A percentile compares a stretch with the other conserved stretches of the same genome.
These are phyloP conservation scores for Leccinum pachyderme DNA, from an alignment of 1,284 basidiomycete species.

Conservation along the genomic window DNA sequence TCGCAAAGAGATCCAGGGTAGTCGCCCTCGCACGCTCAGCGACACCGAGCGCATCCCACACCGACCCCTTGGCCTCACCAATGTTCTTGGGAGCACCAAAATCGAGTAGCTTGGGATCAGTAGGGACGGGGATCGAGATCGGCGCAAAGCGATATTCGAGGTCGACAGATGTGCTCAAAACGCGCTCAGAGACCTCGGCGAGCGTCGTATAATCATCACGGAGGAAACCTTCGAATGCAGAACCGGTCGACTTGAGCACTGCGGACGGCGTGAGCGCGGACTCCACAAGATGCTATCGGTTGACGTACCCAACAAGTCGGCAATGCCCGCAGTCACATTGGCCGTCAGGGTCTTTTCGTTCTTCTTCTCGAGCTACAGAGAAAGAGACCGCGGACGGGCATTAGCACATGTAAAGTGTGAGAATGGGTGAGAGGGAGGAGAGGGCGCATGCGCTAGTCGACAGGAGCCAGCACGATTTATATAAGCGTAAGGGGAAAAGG, in stretches of 20 bases:
- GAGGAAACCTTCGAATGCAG: conserved; percentile 81
- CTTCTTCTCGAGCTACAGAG: conserved; percentile 62
- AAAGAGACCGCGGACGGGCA: conserved; percentile 1
- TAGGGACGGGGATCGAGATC: conserved; percentile 45
- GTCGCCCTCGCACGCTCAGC: conserved; percentile 56
- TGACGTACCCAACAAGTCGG: conserved; percentile 72
- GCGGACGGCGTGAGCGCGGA: background rate
- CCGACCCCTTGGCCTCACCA: conserved; percentile 42
- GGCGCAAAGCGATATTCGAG: conserved; percentile 64
- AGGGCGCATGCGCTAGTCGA: background rate
- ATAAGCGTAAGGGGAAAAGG: conserved; percentile 6
- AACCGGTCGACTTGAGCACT: conserved; percentile 92
- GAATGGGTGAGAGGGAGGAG: background rate
- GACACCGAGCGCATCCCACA: conserved; percentile 63
- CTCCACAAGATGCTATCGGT: no score
- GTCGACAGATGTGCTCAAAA: conserved; percentile 84
- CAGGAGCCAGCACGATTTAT: conserved; percentile 9
- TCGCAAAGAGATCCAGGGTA: conserved; percentile 83
- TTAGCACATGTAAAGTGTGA: background rate
- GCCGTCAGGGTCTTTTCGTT: conserved; percentile 60
- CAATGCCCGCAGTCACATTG: conserved; percentile 65
- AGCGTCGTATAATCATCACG: conserved; percentile 90
- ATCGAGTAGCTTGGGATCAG: conserved; percentile 47
- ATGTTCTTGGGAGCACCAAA: conserved; percentile 47
- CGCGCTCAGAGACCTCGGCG: conserved; percentile 77